A percentile compares a stretch with the other conserved stretches of the same genome.
phyloP scores from a whole-genome alignment of 2,329 filamentous ascomycete species.

The Mycogone perniciosa region DNA sequence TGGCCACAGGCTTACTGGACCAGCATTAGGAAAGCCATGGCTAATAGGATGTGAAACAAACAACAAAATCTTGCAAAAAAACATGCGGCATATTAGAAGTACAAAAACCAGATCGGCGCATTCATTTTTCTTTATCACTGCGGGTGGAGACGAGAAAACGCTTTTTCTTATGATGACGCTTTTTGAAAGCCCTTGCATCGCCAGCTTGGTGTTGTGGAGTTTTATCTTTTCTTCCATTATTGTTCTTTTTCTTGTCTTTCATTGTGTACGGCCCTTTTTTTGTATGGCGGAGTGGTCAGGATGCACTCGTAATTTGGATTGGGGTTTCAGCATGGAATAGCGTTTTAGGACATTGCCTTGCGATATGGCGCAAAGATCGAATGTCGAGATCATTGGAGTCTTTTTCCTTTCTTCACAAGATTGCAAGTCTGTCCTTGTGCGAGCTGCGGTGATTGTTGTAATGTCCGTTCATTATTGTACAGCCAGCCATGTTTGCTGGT shows the following conservation, averaged over 20 bases:
- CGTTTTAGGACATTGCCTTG: constrained; percentile 6
- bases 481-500: constrained; percentile 11
- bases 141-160: background rate
- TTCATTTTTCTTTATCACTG: constrained; percentile 14
- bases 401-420: constrained; percentile 6
- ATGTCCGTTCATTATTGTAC: constrained; percentile 7
- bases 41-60: constrained; percentile 17
- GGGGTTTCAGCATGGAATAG: constrained; percentile 13
- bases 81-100: background rate
- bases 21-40: constrained; percentile 48
- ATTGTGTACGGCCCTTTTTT: constrained; percentile 17
- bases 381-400: background rate
- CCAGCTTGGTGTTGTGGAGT: constrained; percentile 27
- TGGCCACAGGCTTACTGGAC: constrained; percentile 59
- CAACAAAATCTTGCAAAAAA: constrained; percentile 13
- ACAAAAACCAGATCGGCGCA: background rate
- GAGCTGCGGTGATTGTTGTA: background rate
- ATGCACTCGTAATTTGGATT: constrained; percentile 6
- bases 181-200: constrained; percentile 16
- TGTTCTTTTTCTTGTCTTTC: constrained; percentile 18
- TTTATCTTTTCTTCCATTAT: constrained; percentile 21
- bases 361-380: constrained; percentile 8
- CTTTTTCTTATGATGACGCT: constrained; percentile 18
- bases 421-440: constrained; percentile 2
- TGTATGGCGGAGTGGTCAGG: constrained; percentile 13